Evolutionary conservation across 441 rosid genomes (phyloP).

Genomic region (Macaranga tanarius): DNA sequence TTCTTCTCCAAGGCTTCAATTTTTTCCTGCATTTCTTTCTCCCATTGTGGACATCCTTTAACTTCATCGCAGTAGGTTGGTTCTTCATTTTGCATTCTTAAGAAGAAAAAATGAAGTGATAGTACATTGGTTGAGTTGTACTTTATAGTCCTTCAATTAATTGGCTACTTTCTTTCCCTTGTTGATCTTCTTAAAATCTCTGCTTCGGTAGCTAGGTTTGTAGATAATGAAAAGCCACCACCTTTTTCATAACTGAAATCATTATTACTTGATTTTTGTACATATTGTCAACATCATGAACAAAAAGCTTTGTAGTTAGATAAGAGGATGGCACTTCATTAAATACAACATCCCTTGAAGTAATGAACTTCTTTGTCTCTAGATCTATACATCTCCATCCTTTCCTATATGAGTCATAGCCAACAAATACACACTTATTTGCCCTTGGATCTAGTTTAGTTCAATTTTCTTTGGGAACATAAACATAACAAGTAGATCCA

Average conservation of each 20-base stretch:
- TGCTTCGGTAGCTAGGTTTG: neutral
- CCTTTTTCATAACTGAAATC: no score
- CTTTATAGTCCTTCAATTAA: no score
- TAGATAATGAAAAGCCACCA: no score
- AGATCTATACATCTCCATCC: neutral
- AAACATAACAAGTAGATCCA: neutral
- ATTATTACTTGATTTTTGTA: no score
- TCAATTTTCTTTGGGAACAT: neutral
- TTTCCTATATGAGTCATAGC: neutral
- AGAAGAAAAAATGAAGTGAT: no score
- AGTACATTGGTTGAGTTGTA: no score
- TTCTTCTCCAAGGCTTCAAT: no score
- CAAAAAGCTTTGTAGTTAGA: neutral
- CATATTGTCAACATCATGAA: neutral
- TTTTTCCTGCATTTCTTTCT: no score
- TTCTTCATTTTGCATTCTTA: no score
- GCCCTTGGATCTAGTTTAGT: constrained; percentile 9
- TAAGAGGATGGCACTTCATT: neutral
- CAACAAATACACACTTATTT: neutral
- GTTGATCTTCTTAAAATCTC: neutral
- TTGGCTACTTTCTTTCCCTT: no score
- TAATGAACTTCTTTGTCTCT: neutral
- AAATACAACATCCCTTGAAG: neutral
- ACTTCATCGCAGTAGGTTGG: no score
- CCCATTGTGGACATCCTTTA: neutral